Evolutionary conservation across 345 rosid genomes (phyloP).

Genomic region (Aurinia saxatilis): DNA sequence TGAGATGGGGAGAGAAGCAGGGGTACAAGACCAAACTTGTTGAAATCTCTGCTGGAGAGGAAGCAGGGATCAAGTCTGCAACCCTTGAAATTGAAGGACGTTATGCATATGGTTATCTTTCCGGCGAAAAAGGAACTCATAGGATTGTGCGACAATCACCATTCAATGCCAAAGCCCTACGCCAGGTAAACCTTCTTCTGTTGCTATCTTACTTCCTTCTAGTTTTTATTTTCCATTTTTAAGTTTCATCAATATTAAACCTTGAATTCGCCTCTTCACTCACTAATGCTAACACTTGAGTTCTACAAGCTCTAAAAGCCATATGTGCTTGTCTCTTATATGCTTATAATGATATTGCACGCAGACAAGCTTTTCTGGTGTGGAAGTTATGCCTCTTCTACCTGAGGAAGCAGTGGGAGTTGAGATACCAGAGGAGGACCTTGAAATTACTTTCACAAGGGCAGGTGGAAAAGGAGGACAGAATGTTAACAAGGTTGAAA

Average conservation of each 20-base stretch:
- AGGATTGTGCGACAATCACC: conserved; percentile 96
- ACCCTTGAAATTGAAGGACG: conserved; percentile 83
- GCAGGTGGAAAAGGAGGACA: conserved; percentile 99
- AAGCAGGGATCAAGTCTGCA: conserved; percentile 96
- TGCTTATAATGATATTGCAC: conserved; percentile 10
- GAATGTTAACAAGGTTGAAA: conserved; percentile 94
- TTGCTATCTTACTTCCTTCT: background rate
- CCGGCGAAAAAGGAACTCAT: conserved; percentile 96
- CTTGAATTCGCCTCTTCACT: background rate
- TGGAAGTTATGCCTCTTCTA: conserved; percentile 92
- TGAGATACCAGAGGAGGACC: conserved; percentile 87
- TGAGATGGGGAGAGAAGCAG: conserved; percentile 98
- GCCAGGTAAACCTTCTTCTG: conserved; percentile 53
- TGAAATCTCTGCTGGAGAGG: conserved; percentile 87
- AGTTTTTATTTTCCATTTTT: background rate
- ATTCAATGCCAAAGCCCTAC: conserved; percentile 92
- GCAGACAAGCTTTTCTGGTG: conserved; percentile 91
- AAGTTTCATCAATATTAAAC: background rate
- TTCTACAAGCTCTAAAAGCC: background rate
- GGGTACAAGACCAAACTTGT: conserved; percentile 71
- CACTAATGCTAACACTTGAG: background rate
- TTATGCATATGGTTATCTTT: conserved; percentile 85
- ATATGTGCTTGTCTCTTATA: background rate
- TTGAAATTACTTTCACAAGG: conserved; percentile 76
- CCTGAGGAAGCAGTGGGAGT: conserved; percentile 65